phyloP scores from a whole-genome alignment of 116 monocot species.

The Dioscorea cayenensis region DNA sequence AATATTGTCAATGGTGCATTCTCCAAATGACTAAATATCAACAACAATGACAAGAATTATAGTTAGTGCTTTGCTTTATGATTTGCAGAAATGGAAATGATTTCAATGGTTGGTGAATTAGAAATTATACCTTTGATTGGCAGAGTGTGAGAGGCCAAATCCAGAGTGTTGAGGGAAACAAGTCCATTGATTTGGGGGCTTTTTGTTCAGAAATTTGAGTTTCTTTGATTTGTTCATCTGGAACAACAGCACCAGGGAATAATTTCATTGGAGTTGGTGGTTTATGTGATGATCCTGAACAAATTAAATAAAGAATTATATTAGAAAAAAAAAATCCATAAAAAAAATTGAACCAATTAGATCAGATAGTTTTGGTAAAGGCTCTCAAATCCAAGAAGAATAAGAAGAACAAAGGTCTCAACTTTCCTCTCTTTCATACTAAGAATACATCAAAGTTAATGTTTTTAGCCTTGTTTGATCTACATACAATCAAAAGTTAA shows the following conservation, averaged over 20 bases:
- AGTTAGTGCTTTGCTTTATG: not conserved
- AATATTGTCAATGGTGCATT: conserved; percentile 62
- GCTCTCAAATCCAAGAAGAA: not conserved
- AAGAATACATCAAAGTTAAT: too few relatives aligned
- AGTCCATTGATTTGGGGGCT: not conserved
- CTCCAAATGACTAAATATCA: conserved; percentile 4
- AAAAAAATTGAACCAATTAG: too few relatives aligned
- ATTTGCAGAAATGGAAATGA: not conserved
- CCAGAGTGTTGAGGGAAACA: conserved; percentile 3
- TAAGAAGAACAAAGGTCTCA: not conserved
- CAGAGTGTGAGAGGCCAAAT: not conserved
- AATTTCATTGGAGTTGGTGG: conserved; percentile 35
- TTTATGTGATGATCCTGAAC: conserved; percentile 3
- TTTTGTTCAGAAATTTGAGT: not conserved
- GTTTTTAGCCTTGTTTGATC: too few relatives aligned
- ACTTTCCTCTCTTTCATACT: too few relatives aligned
- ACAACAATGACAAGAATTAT: not conserved
- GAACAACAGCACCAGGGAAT: conserved; percentile 16
- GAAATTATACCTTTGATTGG: not conserved
- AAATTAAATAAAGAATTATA: not conserved
- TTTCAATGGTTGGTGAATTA: not conserved
- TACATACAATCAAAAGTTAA: too few relatives aligned
- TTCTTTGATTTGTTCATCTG: not conserved
- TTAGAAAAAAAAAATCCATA: too few relatives aligned
- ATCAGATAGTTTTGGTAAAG: not conserved